phyloP scores from a whole-genome alignment of 202 grass and related monocot genomes.

The Setaria italica region DNA sequence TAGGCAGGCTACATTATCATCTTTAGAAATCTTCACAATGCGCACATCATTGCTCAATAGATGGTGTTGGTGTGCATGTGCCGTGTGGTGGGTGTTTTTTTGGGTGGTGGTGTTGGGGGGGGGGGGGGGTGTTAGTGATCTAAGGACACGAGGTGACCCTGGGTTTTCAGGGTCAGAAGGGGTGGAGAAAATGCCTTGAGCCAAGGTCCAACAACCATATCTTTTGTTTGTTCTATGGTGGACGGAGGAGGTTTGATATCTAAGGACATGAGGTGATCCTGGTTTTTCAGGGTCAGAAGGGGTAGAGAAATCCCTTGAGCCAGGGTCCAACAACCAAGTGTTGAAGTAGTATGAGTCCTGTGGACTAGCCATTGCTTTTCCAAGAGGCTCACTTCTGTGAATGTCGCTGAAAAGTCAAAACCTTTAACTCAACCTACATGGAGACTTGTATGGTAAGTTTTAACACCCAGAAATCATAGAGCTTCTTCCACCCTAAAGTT shows the following conservation, averaged over 20 bases:
- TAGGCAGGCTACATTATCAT: background rate
- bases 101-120: too few relatives aligned
- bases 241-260: too few relatives aligned
- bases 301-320: background rate
- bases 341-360: background rate
- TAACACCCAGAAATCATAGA: background rate
- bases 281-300: too few relatives aligned
- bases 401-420: slow-evolving; percentile 9
- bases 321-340: background rate
- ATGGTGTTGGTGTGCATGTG: too few relatives aligned
- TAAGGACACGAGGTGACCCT: background rate
- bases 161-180: background rate
- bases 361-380: background rate
- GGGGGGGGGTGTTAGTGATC: background rate
- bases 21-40: background rate
- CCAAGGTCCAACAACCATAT: background rate
- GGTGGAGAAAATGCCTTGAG: too few relatives aligned
- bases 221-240: too few relatives aligned
- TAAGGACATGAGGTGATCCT: background rate
- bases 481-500: background rate
- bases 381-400: background rate
- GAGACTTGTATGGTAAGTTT: background rate
- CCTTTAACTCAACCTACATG: too few relatives aligned
- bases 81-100: too few relatives aligned
- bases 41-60: too few relatives aligned